Evolutionary conservation across 345 rosid species (phyloP).

Genomic region (Heritiera fomes): DNA sequence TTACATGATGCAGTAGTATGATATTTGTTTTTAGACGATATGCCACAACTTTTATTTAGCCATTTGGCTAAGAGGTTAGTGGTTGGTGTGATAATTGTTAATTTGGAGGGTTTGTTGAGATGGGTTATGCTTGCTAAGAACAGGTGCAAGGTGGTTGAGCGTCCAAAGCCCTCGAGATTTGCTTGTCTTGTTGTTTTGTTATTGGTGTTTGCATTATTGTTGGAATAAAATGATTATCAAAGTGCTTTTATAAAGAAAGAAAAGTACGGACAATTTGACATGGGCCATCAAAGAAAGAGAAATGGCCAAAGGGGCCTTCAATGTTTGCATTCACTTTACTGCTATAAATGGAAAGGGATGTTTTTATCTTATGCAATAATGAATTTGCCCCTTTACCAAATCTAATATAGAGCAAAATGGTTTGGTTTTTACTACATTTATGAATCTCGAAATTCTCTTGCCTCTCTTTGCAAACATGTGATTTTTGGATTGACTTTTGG

Average conservation of each 20-base stretch:
- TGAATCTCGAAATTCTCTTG: neutral
- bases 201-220: neutral
- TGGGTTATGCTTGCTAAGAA: slow-evolving; percentile 39
- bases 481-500: neutral
- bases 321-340: neutral
- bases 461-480: neutral
- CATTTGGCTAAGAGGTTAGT: too few species aligned
- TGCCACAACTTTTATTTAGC: too few species aligned
- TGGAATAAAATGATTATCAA: slow-evolving; percentile 1
- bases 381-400: neutral
- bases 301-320: neutral
- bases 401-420: neutral
- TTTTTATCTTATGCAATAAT: neutral
- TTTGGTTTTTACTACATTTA: neutral
- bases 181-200: neutral
- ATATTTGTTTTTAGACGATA: too few species aligned
- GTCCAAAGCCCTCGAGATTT: slow-evolving; percentile 41
- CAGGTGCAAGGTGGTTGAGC: slow-evolving; percentile 39
- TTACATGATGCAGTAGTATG: too few species aligned
- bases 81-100: neutral
- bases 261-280: slow-evolving; percentile 2
- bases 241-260: neutral
- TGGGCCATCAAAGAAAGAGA: neutral
- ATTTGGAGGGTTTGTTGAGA: slow-evolving; percentile 40
- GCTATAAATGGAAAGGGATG: neutral